These are phyloP conservation scores for Coniochaeta sp. DNA, from an alignment of 2,329 filamentous ascomycete species.

Conservation along the genomic window DNA sequence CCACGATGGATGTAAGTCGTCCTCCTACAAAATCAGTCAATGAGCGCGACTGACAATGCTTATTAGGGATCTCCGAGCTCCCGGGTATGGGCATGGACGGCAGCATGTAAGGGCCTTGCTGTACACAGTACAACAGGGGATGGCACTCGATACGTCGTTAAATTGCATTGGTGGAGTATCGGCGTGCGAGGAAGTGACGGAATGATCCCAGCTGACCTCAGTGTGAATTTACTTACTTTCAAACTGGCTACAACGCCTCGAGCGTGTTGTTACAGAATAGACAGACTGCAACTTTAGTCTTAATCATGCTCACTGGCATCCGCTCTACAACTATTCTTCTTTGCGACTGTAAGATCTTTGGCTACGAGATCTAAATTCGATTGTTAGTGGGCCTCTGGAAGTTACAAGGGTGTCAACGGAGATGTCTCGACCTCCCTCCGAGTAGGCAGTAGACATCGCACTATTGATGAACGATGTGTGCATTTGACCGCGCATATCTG, in stretches of 20 bases:
- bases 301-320: no score
- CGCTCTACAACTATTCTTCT: no score
- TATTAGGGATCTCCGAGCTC: slow-evolving; percentile 18
- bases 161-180: background rate
- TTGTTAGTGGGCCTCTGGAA: no score
- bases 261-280: background rate
- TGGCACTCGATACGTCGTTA: background rate
- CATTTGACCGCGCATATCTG: no score
- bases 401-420: no score
- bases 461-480: no score
- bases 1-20: slow-evolving; percentile 25
- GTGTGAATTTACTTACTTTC: background rate
- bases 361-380: no score
- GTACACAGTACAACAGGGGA: background rate
- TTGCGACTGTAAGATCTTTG: no score
- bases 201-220: no score
- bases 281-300: background rate
- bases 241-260: background rate
- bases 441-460: no score
- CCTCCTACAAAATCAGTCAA: background rate
- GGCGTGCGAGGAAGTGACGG: no score
- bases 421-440: no score
- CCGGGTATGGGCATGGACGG: slow-evolving; percentile 17
- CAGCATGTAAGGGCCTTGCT: slow-evolving; percentile 10
- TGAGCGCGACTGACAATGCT: slow-evolving; percentile 2